Base-by-base conservation (phyloP, 2,329 filamentous ascomycete genomes). In the Arthrobotrys sphaeroides region DNA sequence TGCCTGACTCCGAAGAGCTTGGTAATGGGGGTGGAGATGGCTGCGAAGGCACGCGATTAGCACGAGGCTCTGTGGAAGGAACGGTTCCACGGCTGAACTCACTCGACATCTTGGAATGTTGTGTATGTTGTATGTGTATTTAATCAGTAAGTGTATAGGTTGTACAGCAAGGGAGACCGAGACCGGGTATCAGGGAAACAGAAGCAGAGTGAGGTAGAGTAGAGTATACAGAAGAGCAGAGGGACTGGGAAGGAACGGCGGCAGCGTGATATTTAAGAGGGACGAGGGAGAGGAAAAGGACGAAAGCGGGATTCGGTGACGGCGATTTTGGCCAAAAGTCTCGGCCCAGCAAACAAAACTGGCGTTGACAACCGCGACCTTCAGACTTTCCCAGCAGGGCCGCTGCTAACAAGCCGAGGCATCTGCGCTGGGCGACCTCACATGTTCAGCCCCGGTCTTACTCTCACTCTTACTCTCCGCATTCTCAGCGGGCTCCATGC, bases 1-100 rank as follows among this genome's bases (percentile, higher is more conserved):
- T 99, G 95, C 83, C 96, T 92, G 88, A 99, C 98, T 87, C 93
- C 92, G 85, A 99, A 91, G 78, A 98, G 91, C 88, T 98, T 94
- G 80, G 95, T 99, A 81, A 94, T 87, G 79, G 92, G 90, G 64
- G 95, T 99, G 82, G 92, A 92, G 84, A 99, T 90, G 57, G 78
- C 77, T 78, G 49, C 28, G 3, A 10, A 49, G 42, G n/a, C 47
- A 61, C 49, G 57, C n/a, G 49, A 28, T 57, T 40, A 68, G 53
- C 31, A 55, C 36, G 43, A 24, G 24, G 18, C 28, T 55, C 6
- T 26, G 31, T 38, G n/a, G n/a, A n/a, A n/a, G n/a, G n/a, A n/a
- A n/a, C n/a, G 24, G 10, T 20, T 60, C 7, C 7, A 10, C 20
- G 36, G 49, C 36, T 45, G 47, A 38, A 49, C 68, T 65, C 65